Percentiles rank a stretch among this genome's conserved stretches.
phyloP scores from a whole-genome alignment of 2,329 filamentous ascomycete species.

The Neopestalotiopsis sp. region DNA sequence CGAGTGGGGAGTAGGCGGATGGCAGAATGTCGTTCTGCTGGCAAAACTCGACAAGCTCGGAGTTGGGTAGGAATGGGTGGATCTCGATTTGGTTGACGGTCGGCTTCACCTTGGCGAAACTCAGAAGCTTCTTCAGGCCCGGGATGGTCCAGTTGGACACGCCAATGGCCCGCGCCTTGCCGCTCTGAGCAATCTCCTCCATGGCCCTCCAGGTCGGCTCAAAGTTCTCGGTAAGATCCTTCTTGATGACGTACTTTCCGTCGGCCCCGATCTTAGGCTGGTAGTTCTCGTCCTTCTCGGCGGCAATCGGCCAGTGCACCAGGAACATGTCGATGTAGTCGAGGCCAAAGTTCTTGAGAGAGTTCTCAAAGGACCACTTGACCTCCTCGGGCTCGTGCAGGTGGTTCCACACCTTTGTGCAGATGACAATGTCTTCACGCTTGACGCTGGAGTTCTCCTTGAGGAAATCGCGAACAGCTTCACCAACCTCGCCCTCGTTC shows the following conservation, averaged over 20 bases:
- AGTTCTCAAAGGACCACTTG: slow-evolving; percentile 55
- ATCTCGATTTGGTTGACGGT: slow-evolving; percentile 52
- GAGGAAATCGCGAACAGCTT: slow-evolving; percentile 55
- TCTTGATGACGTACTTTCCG: slow-evolving; percentile 54
- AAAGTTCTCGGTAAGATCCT: slow-evolving; percentile 69
- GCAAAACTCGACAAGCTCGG: slow-evolving; percentile 58
- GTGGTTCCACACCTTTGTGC: slow-evolving; percentile 73
- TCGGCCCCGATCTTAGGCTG: slow-evolving; percentile 49
- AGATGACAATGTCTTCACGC: slow-evolving; percentile 60
- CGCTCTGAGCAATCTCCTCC: slow-evolving; percentile 47
- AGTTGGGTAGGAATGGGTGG: slow-evolving; percentile 52
- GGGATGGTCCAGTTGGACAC: slow-evolving; percentile 51
- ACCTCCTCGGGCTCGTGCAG: slow-evolving; percentile 68
- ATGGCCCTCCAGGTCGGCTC: slow-evolving; percentile 67
- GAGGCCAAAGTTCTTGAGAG: slow-evolving; percentile 56
- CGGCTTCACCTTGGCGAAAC: slow-evolving; percentile 43
- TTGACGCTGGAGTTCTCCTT: slow-evolving; percentile 48
- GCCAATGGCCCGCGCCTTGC: slow-evolving; percentile 45
- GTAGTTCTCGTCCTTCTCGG: slow-evolving; percentile 47
- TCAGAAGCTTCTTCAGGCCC: slow-evolving; percentile 44
- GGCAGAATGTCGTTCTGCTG: slow-evolving; percentile 55
- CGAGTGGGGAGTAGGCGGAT: slow-evolving; percentile 57
- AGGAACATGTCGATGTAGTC: slow-evolving; percentile 64
- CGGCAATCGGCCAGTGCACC: slow-evolving; percentile 58
- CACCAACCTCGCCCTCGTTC: slow-evolving; percentile 68